A percentile compares a stretch with the other conserved stretches of the same genome.
These are phyloP conservation scores for Monosiga brevicollis DNA, from an alignment of 78 protist genomes.

Conservation along the genomic window DNA sequence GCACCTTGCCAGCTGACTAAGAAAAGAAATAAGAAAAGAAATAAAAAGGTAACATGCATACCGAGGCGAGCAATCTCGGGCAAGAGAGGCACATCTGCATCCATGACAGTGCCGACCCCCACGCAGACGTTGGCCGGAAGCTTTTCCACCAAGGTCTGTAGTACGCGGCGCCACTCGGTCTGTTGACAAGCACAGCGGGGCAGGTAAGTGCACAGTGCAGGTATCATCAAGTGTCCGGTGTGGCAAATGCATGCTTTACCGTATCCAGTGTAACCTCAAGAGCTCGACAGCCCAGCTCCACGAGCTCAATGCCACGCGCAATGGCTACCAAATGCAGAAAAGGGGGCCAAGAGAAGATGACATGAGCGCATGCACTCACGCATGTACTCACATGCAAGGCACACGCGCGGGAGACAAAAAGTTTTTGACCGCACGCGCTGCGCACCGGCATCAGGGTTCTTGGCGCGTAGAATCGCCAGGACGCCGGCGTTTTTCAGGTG, in stretches of 20 bases:
- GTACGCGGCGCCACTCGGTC: neutral
- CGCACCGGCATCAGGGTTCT: neutral
- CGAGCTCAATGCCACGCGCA: neutral
- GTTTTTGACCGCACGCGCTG: neutral
- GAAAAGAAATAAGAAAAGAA: no score
- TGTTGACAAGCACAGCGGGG: neutral
- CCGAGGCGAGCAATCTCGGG: neutral
- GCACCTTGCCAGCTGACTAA: no score
- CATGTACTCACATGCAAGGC: neutral
- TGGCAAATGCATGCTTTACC: neutral
- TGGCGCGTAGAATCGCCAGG: neutral
- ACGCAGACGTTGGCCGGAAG: neutral
- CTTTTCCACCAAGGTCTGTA: neutral
- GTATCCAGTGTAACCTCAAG: neutral
- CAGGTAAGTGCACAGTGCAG: neutral
- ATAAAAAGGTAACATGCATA: neutral
- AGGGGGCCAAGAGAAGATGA: neutral
- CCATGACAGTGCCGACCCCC: neutral
- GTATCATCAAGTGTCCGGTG: neutral
- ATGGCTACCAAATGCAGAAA: no score
- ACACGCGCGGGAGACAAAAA: neutral
- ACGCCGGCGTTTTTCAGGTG: neutral
- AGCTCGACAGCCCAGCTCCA: neutral
- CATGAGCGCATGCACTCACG: neutral
- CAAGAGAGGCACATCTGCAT: neutral